These are phyloP conservation scores for Hyaloscypha hepaticicola DNA, from an alignment of 495 filamentous ascomycete genomes.

Conservation along the genomic window DNA sequence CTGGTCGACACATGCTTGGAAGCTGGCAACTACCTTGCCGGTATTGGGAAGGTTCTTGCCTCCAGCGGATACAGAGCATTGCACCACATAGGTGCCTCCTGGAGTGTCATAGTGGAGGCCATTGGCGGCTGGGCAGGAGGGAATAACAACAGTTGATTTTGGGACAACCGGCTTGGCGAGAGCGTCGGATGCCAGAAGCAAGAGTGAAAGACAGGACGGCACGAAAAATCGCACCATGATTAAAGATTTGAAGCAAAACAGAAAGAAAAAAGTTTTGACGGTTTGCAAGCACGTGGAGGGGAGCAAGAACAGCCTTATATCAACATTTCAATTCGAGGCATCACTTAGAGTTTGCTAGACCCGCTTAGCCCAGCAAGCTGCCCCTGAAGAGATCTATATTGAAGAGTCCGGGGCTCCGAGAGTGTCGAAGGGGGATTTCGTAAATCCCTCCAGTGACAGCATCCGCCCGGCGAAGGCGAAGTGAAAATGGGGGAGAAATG, in stretches of 20 bases:
- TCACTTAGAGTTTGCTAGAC: background rate
- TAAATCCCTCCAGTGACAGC: background rate
- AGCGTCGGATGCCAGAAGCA: background rate
- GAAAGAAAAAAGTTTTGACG: background rate
- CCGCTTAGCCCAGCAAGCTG: background rate
- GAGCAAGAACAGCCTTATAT: background rate
- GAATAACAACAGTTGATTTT: background rate
- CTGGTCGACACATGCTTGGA: background rate
- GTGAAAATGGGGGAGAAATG: no score
- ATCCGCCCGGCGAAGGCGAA: background rate
- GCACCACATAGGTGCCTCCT: background rate
- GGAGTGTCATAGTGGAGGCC: background rate
- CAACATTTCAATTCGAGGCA: background rate
- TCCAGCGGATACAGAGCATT: background rate
- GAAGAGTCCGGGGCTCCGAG: no score
- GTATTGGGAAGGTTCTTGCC: background rate
- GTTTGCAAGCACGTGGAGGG: background rate
- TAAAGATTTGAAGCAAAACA: background rate
- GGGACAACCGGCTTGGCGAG: background rate
- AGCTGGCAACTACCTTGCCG: background rate
- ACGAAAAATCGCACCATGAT: slow-evolving; percentile 5
- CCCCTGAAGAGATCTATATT: background rate
- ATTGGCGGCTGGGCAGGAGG: background rate
- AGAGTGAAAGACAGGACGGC: slow-evolving; percentile 2
- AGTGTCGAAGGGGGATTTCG: no score